phyloP scores from a whole-genome alignment of 2,329 filamentous ascomycete species.

The Fusarium pseudonygamai region DNA sequence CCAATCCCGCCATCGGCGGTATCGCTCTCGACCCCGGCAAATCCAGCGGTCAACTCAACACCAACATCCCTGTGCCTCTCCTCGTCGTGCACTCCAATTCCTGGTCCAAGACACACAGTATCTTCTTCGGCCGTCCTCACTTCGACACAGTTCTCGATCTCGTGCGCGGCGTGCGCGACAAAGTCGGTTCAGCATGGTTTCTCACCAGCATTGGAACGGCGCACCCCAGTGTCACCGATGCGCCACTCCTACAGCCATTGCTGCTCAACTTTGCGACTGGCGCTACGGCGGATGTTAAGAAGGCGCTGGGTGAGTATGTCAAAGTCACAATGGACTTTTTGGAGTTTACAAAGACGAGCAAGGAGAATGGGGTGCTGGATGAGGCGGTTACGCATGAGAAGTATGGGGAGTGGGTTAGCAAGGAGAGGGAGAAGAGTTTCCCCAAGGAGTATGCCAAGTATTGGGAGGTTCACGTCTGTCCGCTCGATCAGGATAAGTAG shows the following conservation, averaged over 20 bases:
- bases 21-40: slow-evolving; percentile 75
- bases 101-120: slow-evolving; percentile 65
- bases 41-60: slow-evolving; percentile 68
- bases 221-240: slow-evolving; percentile 73
- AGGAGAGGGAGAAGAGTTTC: slow-evolving; percentile 45
- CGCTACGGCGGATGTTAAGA: slow-evolving; percentile 64
- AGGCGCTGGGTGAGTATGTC: slow-evolving; percentile 69
- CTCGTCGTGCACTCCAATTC: slow-evolving; percentile 71
- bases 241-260: slow-evolving; percentile 69
- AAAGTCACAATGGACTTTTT: slow-evolving; percentile 67
- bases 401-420: slow-evolving; percentile 53
- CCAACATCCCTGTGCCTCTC: slow-evolving; percentile 65
- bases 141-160: slow-evolving; percentile 70
- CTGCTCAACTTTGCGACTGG: slow-evolving; percentile 70
- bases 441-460: slow-evolving; percentile 47
- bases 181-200: slow-evolving; percentile 61
- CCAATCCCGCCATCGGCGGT: slow-evolving; percentile 59
- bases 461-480: slow-evolving; percentile 57
- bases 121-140: slow-evolving; percentile 72
- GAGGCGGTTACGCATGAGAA: slow-evolving; percentile 58
- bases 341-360: slow-evolving; percentile 54
- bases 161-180: slow-evolving; percentile 56
- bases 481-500: slow-evolving; percentile 24
- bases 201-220: slow-evolving; percentile 63
- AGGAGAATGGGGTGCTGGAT: slow-evolving; percentile 58